Evolutionary conservation across 192 early-diverging fungal species (phyloP).

Genomic region (Rhizophlyctis rosea): DNA sequence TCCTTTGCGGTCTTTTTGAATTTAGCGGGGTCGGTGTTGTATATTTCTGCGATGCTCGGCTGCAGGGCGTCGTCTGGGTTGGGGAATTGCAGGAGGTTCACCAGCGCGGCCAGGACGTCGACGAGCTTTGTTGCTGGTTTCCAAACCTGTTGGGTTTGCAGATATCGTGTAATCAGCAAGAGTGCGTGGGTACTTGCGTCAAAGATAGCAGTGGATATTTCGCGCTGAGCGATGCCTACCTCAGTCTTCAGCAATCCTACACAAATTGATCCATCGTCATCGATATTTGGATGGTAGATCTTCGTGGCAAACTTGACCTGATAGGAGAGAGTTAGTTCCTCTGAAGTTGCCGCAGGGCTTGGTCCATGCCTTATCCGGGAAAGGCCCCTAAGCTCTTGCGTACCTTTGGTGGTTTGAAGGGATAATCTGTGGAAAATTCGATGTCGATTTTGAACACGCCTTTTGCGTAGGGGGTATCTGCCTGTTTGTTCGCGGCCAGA

Average conservation of each 20-base stretch:
- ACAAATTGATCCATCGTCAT: conserved; percentile 79
- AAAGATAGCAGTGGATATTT: background rate
- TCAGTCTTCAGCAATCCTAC: conserved; percentile 72
- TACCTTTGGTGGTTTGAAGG: conserved; percentile 79
- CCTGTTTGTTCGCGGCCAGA: conserved; percentile 28
- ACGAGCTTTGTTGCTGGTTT: conserved; percentile 73
- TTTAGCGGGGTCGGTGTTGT: conserved; percentile 55
- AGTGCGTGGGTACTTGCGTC: background rate
- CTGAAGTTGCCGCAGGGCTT: background rate
- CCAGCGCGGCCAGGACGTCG: conserved; percentile 65
- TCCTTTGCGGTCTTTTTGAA: conserved; percentile 73
- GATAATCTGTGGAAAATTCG: conserved; percentile 70
- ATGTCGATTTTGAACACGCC: conserved; percentile 71
- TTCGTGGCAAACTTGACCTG: conserved; percentile 73
- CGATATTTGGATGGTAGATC: conserved; percentile 81
- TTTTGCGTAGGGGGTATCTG: conserved; percentile 61
- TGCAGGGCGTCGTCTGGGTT: conserved; percentile 84
- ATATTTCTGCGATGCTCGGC: conserved; percentile 68
- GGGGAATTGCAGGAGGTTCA: conserved; percentile 64
- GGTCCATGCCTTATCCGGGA: background rate
- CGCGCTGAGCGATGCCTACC: conserved; percentile 31
- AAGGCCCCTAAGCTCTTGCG: background rate
- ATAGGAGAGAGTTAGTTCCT: conserved; percentile 2
- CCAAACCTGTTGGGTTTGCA: conserved; percentile 49
- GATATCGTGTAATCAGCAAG: background rate